Percentiles rank a stretch among this genome's conserved stretches.
These are phyloP conservation scores for Leishmania aethiopica DNA, from an alignment of 208 protist species.

Conservation along the genomic window DNA sequence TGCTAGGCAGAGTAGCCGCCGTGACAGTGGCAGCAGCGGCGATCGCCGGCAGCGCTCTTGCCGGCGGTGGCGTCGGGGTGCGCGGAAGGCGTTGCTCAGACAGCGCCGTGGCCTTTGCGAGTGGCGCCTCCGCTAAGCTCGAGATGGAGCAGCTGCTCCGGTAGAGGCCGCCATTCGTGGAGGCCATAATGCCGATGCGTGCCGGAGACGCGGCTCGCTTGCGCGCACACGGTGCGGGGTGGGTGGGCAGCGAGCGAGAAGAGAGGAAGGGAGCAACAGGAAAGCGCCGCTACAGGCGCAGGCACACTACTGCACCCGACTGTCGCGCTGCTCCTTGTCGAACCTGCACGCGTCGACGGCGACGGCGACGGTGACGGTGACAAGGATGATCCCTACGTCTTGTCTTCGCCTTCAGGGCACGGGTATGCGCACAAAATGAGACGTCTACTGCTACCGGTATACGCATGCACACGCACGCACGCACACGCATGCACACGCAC, in stretches of 20 bases:
- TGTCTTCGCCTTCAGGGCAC: not conserved
- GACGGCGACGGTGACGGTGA: not conserved
- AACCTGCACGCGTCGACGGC: not conserved
- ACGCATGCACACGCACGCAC: not conserved
- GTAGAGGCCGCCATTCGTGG: not conserved
- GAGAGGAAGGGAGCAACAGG: conserved; percentile 5
- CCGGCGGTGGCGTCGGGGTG: not conserved
- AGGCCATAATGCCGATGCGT: not conserved
- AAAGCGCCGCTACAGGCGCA: not conserved
- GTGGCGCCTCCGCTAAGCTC: not conserved
- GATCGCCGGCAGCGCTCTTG: not conserved
- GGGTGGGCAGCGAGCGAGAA: not conserved
- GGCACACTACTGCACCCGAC: not conserved
- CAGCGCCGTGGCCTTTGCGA: not conserved
- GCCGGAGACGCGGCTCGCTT: not conserved
- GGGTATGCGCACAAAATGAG: not conserved
- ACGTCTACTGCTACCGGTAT: too few relatives aligned
- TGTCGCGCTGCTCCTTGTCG: not conserved
- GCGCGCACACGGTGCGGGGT: too few relatives aligned
- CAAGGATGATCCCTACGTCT: not conserved
- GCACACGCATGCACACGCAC: not conserved
- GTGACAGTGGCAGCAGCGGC: not conserved
- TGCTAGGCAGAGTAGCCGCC: not conserved
- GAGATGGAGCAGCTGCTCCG: too few relatives aligned
- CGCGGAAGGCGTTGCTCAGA: not conserved